Base-by-base conservation (phyloP, 495 filamentous ascomycete species). In the Acidiella bohemica region DNA sequence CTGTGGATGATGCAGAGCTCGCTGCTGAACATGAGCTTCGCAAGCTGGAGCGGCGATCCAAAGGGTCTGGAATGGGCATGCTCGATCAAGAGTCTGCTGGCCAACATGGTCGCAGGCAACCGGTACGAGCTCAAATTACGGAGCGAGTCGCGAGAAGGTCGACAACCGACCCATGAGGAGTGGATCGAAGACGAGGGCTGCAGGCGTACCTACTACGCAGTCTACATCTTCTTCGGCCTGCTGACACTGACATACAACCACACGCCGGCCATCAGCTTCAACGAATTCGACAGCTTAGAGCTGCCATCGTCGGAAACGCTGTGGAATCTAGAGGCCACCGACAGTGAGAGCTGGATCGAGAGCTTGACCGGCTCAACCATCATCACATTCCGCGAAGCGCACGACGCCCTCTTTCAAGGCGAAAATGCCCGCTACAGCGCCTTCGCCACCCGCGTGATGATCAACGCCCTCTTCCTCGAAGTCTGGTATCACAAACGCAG, bases 401-500 rank as follows among this genome's bases (percentile, higher is more conserved):
- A 95, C 55, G 84, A 92, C 57, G 83, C 82, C 42, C 74, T 97
- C 5, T 95, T 94, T 71, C 84, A 90, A 55, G 90, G 86, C 39
- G 86, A 93, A 47, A 71, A 79, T 28, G 75, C 85, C 14, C 81
- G 81, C 46, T 97, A 96, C 68, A 95, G 88, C 58, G 92, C 90
- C 8, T 96, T 96, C 59, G 88, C 87, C 2, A 93, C 92, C 4
- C 85, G 90, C 37, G 84, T 96, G 53, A 85, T 97, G 78, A 97
- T 97, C 72, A 97, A 96, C 58, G 87, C 92, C 4, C 74, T 97
- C 42, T 97, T 96, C 72, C 71, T 97, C 41, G 90, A 95, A 55
- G 90, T 97, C 4, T 97, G 88, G 90, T 90, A 87, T 56, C 84
- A 95, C 65, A 94, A 95, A 72, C 82, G 90, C 47, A 94, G 82